phyloP scores from a whole-genome alignment of 2,329 filamentous ascomycete genomes.

The Parastagonospora avenae region DNA sequence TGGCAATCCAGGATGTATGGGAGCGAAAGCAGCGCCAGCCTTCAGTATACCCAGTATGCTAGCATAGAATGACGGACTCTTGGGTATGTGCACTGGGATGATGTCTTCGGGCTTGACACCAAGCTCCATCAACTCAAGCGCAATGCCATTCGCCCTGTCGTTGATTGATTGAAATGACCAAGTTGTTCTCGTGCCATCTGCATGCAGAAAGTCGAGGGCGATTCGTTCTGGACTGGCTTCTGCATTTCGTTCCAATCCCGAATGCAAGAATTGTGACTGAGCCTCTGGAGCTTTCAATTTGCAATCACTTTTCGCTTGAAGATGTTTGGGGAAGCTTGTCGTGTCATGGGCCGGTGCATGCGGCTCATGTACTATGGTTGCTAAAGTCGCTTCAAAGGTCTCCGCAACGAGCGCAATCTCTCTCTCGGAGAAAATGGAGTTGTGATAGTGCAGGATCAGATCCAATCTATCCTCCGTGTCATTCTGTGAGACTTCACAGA shows the following conservation, averaged over 20 bases:
- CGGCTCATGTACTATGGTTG: conserved; percentile 29
- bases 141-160: conserved; percentile 39
- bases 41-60: conserved; percentile 49
- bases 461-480: conserved; percentile 57
- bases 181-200: conserved; percentile 30
- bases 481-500: conserved; percentile 73
- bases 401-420: conserved; percentile 35
- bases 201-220: conserved; percentile 48
- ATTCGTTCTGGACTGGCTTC: conserved; percentile 27
- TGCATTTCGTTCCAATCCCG: conserved; percentile 47
- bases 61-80: conserved; percentile 44
- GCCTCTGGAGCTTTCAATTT: conserved; percentile 13
- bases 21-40: conserved; percentile 46
- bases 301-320: conserved; percentile 35
- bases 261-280: conserved; percentile 37
- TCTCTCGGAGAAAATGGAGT: conserved; percentile 27
- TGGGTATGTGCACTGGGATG: conserved; percentile 42
- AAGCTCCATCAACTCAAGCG: conserved; percentile 32
- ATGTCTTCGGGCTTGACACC: conserved; percentile 37
- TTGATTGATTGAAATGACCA: conserved; percentile 44
- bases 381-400: conserved; percentile 34
- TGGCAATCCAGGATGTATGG: conserved; percentile 44
- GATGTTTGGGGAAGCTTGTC: conserved; percentile 19
- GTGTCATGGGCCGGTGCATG: conserved; percentile 28
- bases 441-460: conserved; percentile 65